Evolutionary conservation across 1,139 yeast species (phyloP).

Genomic region (Candida albicans): DNA sequence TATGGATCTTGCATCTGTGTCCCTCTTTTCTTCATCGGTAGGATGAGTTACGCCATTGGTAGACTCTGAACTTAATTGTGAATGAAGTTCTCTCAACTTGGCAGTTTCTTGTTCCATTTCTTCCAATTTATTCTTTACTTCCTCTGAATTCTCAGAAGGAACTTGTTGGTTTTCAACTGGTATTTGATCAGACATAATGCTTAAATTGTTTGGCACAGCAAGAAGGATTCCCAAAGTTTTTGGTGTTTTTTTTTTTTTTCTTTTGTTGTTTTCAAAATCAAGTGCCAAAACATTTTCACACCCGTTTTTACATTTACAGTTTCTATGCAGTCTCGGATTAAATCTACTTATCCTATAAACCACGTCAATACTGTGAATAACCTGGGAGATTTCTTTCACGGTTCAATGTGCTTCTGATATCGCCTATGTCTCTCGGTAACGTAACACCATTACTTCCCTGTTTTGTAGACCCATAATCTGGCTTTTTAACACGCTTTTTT

Average conservation of each 20-base stretch:
- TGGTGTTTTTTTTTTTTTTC: neutral
- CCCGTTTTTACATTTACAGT: neutral
- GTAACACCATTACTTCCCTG: constrained; percentile 8
- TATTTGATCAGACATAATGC: constrained; percentile 17
- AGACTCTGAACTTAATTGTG: constrained; percentile 19
- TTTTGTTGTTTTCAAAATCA: constrained; percentile 3
- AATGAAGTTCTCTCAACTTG: constrained; percentile 26
- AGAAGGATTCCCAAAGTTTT: neutral
- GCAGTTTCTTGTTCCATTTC: constrained; percentile 33
- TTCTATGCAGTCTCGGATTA: neutral
- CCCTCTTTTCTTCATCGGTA: constrained; percentile 38
- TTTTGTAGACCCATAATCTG: constrained; percentile 21
- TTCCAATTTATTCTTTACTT: constrained; percentile 17
- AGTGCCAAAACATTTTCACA: neutral
- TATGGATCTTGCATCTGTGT: constrained; percentile 71
- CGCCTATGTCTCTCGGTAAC: constrained; percentile 27
- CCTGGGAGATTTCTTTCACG: constrained; percentile 39
- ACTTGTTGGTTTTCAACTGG: constrained; percentile 17
- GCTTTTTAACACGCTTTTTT: constrained; percentile 14
- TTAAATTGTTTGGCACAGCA: neutral
- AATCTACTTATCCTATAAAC: neutral
- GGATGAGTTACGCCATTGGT: constrained; percentile 11
- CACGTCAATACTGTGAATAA: constrained; percentile 9
- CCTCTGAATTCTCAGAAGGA: constrained; percentile 1
- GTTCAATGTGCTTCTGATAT: constrained; percentile 25